Conservation (phyloP, 257 asterid genomes). For the Avicennia marina region DNA sequence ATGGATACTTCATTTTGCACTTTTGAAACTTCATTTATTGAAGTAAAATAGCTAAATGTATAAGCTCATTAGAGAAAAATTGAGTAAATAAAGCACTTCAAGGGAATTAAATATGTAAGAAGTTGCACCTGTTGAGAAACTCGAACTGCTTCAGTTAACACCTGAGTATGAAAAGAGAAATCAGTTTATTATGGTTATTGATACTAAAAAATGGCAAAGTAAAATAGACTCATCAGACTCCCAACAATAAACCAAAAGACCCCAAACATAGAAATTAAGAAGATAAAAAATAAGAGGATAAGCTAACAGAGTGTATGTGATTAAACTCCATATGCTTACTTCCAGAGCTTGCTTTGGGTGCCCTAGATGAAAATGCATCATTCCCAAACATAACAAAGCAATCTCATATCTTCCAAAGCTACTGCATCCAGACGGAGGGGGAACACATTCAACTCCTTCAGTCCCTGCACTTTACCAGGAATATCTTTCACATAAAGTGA, state of each 20-base stretch:
- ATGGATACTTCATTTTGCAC: no score
- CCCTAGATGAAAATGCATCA: slow-evolving; percentile 95
- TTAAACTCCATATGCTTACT: slow-evolving; percentile 38
- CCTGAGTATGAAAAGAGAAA: slow-evolving; percentile 41
- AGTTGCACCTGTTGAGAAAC: slow-evolving; percentile 90
- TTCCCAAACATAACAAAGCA: slow-evolving; percentile 88
- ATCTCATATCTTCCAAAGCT: slow-evolving; percentile 82
- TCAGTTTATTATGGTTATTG: slow-evolving; percentile 4
- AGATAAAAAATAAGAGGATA: slow-evolving; percentile 9
- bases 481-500: slow-evolving; percentile 32
- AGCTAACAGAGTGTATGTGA: slow-evolving; percentile 8
- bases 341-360: slow-evolving; percentile 92
- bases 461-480: slow-evolving; percentile 96
- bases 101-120: not conserved
- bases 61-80: no score
- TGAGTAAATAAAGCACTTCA: not conserved
- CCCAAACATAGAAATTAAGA: no score
- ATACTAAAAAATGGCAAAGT: slow-evolving; percentile 6
- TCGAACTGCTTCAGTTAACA: slow-evolving; percentile 88
- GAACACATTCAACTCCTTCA: slow-evolving; percentile 72
- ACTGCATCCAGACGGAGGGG: slow-evolving; percentile 58
- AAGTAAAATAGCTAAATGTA: no score
- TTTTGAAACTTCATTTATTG: no score
- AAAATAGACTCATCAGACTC: not conserved
- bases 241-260: slow-evolving; percentile 10